A percentile compares a stretch with the other conserved stretches of the same genome.
phyloP scores from a whole-genome alignment of 1,284 basidiomycete species.

The Ceratobasidium sp. region DNA sequence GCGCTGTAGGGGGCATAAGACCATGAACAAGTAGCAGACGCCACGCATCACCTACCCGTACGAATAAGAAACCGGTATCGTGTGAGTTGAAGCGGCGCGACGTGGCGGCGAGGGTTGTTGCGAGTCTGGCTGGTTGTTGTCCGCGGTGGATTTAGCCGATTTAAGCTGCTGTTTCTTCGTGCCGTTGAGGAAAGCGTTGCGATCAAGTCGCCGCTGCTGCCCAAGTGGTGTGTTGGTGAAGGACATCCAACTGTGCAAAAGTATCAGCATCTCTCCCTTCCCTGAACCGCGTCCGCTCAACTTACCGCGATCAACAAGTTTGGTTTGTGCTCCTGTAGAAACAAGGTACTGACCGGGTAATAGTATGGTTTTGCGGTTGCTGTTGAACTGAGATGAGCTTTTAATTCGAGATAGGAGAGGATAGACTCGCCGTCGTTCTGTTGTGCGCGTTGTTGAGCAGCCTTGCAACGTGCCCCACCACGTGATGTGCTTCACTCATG shows the following conservation, averaged over 20 bases:
- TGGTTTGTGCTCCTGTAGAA: conserved; percentile 1
- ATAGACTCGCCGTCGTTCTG: conserved; percentile 10
- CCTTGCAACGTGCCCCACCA: conserved; percentile 20
- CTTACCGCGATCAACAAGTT: conserved; percentile 39
- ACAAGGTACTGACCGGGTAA: conserved; percentile 16
- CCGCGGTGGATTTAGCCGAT: conserved; percentile 19
- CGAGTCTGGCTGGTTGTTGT: conserved; percentile 19
- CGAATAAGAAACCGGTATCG: conserved; percentile 67
- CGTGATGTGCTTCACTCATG: conserved; percentile 1
- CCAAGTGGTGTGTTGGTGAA: conserved; percentile 84
- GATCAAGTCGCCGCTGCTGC: conserved; percentile 86
- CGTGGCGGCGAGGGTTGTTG: conserved; percentile 39
- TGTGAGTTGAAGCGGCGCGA: conserved; percentile 43
- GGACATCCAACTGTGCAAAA: conserved; percentile 66
- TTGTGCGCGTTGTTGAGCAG: conserved; percentile 27
- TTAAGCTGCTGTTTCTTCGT: conserved; percentile 54
- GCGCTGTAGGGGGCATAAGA: conserved; percentile 61
- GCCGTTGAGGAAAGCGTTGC: conserved; percentile 79
- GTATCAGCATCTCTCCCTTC: conserved; percentile 19
- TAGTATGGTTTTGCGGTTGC: conserved; percentile 6
- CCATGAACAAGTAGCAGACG: neutral
- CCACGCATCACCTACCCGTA: conserved; percentile 68
- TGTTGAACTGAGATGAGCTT: neutral
- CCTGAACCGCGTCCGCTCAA: neutral
- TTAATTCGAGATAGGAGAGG: conserved; percentile 21